Conservation (phyloP, 2,329 filamentous ascomycete genomes). For the Spiromastix sp. region DNA sequence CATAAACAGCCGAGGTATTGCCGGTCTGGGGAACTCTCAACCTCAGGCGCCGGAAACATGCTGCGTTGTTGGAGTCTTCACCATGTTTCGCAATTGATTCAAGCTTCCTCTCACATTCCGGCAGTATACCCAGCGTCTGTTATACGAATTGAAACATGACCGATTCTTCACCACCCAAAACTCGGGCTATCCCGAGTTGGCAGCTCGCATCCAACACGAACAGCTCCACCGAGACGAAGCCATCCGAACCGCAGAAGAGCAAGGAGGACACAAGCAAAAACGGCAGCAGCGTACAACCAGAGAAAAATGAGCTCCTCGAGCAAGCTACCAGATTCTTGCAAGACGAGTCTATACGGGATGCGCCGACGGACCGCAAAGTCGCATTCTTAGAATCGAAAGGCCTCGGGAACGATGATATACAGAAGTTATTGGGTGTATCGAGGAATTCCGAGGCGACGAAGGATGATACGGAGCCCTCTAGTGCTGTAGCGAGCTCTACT, state of each 20-base stretch:
- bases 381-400: slow-evolving; percentile 72
- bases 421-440: slow-evolving; percentile 47
- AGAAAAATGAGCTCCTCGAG: slow-evolving; percentile 38
- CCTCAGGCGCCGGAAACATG: no score
- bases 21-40: no score
- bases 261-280: no score
- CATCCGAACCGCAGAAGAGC: slow-evolving; percentile 12
- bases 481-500: background rate
- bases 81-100: no score
- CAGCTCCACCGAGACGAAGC: slow-evolving; percentile 19
- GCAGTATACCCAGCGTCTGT: no score
- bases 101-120: no score
- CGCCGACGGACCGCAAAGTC: slow-evolving; percentile 60
- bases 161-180: slow-evolving; percentile 18
- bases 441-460: slow-evolving; percentile 19
- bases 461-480: background rate
- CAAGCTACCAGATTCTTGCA: slow-evolving; percentile 67
- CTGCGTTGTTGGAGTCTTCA: no score
- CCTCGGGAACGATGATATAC: slow-evolving; percentile 55
- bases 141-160: no score
- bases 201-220: slow-evolving; percentile 25
- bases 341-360: slow-evolving; percentile 60
- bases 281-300: no score
- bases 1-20: no score
- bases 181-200: slow-evolving; percentile 30